phyloP scores from a whole-genome alignment of 352 stramenopile genomes.

The Blastocystis sp. region DNA sequence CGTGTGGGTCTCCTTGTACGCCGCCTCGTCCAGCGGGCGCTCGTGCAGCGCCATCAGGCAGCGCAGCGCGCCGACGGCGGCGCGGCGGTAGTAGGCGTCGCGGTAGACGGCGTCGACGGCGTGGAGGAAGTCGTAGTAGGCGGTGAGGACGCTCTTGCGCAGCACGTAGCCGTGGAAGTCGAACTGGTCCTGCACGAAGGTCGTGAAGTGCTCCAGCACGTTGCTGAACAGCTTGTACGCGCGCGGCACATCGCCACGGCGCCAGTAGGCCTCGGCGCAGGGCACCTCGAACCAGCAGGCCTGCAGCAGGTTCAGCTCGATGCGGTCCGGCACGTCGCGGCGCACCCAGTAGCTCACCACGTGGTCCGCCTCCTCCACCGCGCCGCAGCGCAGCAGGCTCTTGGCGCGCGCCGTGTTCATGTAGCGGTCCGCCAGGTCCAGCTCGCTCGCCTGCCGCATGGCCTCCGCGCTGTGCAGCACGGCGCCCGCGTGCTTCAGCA shows the following conservation, averaged over 20 bases:
- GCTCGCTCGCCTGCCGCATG: not conserved
- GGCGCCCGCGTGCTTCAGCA: slow-evolving; percentile 21
- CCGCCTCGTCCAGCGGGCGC: slow-evolving; percentile 10
- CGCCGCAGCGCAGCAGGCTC: slow-evolving; percentile 13
- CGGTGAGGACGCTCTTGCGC: slow-evolving; percentile 6
- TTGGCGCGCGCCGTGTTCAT: slow-evolving; percentile 56
- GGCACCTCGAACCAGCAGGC: slow-evolving; percentile 49
- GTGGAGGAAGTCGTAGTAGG: slow-evolving; percentile 7
- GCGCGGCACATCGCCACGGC: slow-evolving; percentile 16
- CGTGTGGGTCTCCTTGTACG: slow-evolving; percentile 22
- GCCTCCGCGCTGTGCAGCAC: not conserved
- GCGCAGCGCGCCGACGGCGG: not conserved
- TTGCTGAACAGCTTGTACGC: slow-evolving; percentile 46
- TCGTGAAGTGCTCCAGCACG: slow-evolving; percentile 47
- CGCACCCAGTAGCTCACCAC: slow-evolving; percentile 27
- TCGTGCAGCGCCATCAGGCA: not conserved
- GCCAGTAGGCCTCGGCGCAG: slow-evolving; percentile 4
- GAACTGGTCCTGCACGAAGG: slow-evolving; percentile 49
- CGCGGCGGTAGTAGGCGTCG: slow-evolving; percentile 7
- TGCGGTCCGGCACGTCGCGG: not conserved
- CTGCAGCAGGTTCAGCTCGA: slow-evolving; percentile 26
- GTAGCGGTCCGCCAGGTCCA: slow-evolving; percentile 45
- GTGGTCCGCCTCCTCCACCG: slow-evolving; percentile 42
- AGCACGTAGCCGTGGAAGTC: slow-evolving; percentile 53
- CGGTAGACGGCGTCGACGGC: not conserved